These are phyloP conservation scores for Xylaria acuta DNA, from an alignment of 495 filamentous ascomycete genomes.

Conservation along the genomic window DNA sequence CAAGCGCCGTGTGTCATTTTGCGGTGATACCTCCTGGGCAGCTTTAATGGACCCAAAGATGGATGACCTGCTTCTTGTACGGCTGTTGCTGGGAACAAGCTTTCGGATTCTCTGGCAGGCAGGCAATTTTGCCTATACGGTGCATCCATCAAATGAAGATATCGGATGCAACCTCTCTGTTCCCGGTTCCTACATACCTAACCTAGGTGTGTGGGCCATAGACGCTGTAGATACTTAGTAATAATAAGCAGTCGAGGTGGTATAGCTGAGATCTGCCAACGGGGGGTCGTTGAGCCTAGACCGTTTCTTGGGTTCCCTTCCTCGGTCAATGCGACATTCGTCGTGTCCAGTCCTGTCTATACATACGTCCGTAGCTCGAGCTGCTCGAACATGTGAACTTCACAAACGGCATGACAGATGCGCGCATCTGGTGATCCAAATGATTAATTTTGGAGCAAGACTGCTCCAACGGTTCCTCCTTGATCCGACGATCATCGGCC, in stretches of 20 bases:
- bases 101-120: constrained; percentile 23
- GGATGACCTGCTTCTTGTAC: not conserved
- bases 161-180: constrained; percentile 21
- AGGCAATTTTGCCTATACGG: constrained; percentile 24
- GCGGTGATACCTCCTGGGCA: constrained; percentile 7
- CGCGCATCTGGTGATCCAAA: constrained; percentile 12
- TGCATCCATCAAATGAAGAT: constrained; percentile 15
- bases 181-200: constrained; percentile 23
- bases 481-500: constrained; percentile 24
- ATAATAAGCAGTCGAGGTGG: not conserved
- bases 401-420: constrained; percentile 10
- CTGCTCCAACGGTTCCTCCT: constrained; percentile 24
- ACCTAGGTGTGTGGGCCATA: not conserved
- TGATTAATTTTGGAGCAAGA: constrained; percentile 11
- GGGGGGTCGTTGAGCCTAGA: constrained; percentile 22
- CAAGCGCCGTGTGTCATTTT: not conserved
- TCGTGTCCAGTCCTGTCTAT: not conserved
- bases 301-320: constrained; percentile 12
- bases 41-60: constrained; percentile 14
- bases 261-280: constrained; percentile 25
- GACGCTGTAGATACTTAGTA: constrained; percentile 6
- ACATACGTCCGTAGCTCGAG: too few species aligned
- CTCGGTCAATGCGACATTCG: constrained; percentile 15
- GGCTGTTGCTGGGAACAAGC: constrained; percentile 27
- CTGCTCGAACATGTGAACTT: constrained; percentile 4